These are phyloP conservation scores for Odontarrhena argentea DNA, from an alignment of 345 rosid species.

Conservation along the genomic window DNA sequence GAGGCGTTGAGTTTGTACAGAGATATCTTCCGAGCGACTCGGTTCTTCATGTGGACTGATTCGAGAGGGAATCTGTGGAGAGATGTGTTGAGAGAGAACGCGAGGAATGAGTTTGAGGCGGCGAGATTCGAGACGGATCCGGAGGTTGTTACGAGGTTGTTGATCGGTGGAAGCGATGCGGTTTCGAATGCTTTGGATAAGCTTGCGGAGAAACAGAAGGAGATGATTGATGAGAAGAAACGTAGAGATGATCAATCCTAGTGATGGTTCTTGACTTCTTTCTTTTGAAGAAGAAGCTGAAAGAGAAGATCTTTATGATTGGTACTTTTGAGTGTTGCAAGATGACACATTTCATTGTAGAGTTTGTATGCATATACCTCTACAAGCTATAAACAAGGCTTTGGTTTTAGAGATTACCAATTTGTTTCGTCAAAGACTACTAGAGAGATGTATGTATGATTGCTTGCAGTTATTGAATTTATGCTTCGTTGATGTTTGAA, in stretches of 20 bases:
- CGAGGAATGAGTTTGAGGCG: conserved; percentile 81
- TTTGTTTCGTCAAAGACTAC: no score
- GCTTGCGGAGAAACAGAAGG: conserved; percentile 74
- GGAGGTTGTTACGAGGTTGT: conserved; percentile 65
- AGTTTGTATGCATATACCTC: no score
- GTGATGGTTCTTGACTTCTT: conserved; percentile 27
- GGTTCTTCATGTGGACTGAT: conserved; percentile 82
- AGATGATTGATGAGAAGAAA: conserved; percentile 61
- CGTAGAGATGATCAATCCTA: conserved; percentile 38
- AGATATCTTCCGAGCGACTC: conserved; percentile 78
- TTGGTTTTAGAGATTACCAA: no score
- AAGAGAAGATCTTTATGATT: neutral
- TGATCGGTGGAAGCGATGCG: conserved; percentile 84
- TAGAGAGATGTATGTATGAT: no score
- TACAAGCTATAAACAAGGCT: no score
- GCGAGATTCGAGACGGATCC: conserved; percentile 86
- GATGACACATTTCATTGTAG: neutral
- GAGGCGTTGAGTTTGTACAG: conserved; percentile 84
- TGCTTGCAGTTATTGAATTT: neutral
- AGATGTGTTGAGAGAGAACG: conserved; percentile 77
- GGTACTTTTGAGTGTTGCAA: neutral
- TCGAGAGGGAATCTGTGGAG: conserved; percentile 72
- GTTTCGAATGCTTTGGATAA: conserved; percentile 71
- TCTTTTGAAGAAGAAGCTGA: neutral
- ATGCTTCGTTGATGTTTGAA: neutral